Percentiles rank a stretch among this genome's conserved stretches.
Evolutionary conservation across 1,139 yeast genomes (phyloP).

Genomic region (Scheffersomyces quercinus): DNA sequence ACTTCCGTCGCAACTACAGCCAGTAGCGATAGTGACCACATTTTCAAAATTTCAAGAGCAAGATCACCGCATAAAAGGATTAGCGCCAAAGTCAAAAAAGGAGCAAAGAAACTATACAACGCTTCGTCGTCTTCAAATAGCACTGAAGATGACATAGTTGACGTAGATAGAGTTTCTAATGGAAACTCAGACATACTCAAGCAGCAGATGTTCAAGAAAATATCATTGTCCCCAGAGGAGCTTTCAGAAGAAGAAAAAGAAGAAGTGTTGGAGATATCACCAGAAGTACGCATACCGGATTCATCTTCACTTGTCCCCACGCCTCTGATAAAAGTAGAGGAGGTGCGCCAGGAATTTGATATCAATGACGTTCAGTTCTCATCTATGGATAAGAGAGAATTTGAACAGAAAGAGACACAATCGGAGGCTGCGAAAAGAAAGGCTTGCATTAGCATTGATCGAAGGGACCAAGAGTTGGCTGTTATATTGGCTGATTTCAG

Average conservation of each 20-base stretch:
- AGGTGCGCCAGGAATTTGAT: conserved; percentile 4
- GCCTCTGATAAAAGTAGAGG: background rate
- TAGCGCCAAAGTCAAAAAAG: conserved; percentile 10
- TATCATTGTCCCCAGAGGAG: conserved; percentile 5
- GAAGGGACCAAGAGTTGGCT: background rate
- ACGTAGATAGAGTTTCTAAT: background rate
- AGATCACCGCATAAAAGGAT: conserved; percentile 5
- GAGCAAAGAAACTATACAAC: conserved; percentile 7
- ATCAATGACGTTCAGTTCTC: conserved; percentile 12
- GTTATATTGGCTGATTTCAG: conserved; percentile 9
- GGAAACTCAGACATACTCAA: conserved; percentile 10
- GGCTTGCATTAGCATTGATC: too few species aligned
- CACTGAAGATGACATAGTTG: conserved; percentile 6
- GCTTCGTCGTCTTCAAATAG: conserved; percentile 10
- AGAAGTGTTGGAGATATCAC: background rate
- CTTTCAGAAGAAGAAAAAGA: conserved; percentile 1
- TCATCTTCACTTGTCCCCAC: background rate
- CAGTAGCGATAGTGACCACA: conserved; percentile 10
- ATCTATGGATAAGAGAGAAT: conserved; percentile 5
- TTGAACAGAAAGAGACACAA: background rate
- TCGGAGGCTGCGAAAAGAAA: background rate
- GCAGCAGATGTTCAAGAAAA: conserved; percentile 16
- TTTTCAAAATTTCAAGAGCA: conserved; percentile 7
- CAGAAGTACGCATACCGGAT: background rate
- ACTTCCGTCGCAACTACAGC: conserved; percentile 5